Evolutionary conservation across 2,329 filamentous ascomycete species (phyloP).

Genomic region (Verruconis gallopava): DNA sequence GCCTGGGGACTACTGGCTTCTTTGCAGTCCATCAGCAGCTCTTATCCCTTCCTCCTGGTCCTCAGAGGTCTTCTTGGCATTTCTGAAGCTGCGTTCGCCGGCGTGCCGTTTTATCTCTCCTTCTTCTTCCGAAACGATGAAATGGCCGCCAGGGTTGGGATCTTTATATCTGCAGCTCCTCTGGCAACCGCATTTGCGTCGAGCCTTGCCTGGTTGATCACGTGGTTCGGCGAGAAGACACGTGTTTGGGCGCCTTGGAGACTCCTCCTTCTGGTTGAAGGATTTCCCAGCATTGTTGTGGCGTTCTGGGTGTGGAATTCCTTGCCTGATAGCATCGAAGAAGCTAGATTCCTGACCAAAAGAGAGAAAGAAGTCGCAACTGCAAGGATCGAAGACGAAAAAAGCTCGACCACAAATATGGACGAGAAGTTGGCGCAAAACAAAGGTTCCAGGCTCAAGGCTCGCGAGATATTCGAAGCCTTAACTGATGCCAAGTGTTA

Average conservation of each 20-base stretch:
- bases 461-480: constrained; percentile 44
- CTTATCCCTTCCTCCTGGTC: constrained; percentile 44
- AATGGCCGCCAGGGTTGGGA: constrained; percentile 69
- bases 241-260: constrained; percentile 67
- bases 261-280: constrained; percentile 72
- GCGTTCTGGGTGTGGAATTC: constrained; percentile 60
- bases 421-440: constrained; percentile 3
- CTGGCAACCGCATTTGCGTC: constrained; percentile 58
- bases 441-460: constrained; percentile 31
- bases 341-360: constrained; percentile 28
- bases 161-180: constrained; percentile 67
- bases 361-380: constrained; percentile 47
- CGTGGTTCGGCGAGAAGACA: constrained; percentile 49
- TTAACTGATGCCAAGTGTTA: constrained; percentile 57
- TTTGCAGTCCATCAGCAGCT: constrained; percentile 43
- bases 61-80: constrained; percentile 45
- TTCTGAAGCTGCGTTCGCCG: constrained; percentile 49
- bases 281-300: constrained; percentile 68
- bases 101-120: constrained; percentile 51
- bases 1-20: constrained; percentile 72
- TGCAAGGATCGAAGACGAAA: constrained; percentile 31
- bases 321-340: constrained; percentile 60
- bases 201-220: constrained; percentile 65
- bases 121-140: constrained; percentile 55
- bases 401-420: constrained; percentile 10